A percentile compares a stretch with the other conserved stretches of the same genome.
Conservation (phyloP, 2,329 filamentous ascomycete genomes). For the Tothia fuscella region DNA sequence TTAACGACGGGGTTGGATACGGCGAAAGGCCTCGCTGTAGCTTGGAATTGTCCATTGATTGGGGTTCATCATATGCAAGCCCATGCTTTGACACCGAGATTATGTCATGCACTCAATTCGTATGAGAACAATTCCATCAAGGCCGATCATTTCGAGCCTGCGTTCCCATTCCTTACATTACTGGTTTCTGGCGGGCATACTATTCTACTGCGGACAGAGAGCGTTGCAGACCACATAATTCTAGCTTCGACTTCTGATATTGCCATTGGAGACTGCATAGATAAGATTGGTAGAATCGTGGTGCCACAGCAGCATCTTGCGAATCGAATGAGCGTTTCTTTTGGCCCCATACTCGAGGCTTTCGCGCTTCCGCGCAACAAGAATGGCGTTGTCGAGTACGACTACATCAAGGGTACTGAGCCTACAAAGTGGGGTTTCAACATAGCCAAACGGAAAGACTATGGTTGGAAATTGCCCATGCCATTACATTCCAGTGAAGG, state of each 20-base stretch:
- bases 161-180: slow-evolving; percentile 77
- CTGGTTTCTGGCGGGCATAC: slow-evolving; percentile 91
- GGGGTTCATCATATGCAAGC: slow-evolving; percentile 97
- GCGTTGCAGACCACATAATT: slow-evolving; percentile 57
- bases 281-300: slow-evolving; percentile 71
- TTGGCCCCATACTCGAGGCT: slow-evolving; percentile 64
- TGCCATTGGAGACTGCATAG: slow-evolving; percentile 80
- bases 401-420: too few species aligned
- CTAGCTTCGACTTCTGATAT: slow-evolving; percentile 65
- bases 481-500: slow-evolving; percentile 21
- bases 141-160: slow-evolving; percentile 26
- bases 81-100: slow-evolving; percentile 76
- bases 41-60: slow-evolving; percentile 71
- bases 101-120: slow-evolving; percentile 61
- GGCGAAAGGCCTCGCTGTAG: slow-evolving; percentile 76
- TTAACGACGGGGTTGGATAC: slow-evolving; percentile 67
- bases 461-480: slow-evolving; percentile 8
- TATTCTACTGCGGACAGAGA: slow-evolving; percentile 63
- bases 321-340: slow-evolving; percentile 40
- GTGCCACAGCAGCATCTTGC: slow-evolving; percentile 51
- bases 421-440: too few species aligned
- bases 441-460: neutral
- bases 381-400: too few species aligned
- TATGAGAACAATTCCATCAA: slow-evolving; percentile 17
- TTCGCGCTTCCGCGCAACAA: slow-evolving; percentile 68